phyloP scores from a whole-genome alignment of 352 stramenopile genomes.

The Phytophthora fragariae region DNA sequence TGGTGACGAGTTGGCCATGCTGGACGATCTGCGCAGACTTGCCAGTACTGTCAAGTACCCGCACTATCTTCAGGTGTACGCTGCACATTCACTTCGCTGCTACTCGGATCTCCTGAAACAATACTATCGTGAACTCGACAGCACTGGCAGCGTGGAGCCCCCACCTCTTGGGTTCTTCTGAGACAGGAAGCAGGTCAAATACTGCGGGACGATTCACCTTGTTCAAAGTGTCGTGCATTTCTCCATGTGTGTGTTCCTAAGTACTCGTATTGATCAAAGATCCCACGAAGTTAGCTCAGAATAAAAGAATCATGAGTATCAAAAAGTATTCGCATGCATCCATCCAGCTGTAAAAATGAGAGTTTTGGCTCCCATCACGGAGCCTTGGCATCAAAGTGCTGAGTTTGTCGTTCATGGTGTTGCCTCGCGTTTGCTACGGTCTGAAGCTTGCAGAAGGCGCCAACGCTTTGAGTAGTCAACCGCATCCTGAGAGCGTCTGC shows the following conservation, averaged over 20 bases:
- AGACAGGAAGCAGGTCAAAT: not conserved
- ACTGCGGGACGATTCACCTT: slow-evolving; percentile 5
- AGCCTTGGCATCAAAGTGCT: too few relatives aligned
- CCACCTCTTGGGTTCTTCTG: slow-evolving; percentile 64
- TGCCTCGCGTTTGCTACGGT: slow-evolving; percentile 10
- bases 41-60: slow-evolving; percentile 68
- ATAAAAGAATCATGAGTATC: not conserved
- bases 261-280: not conserved
- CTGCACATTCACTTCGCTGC: slow-evolving; percentile 56
- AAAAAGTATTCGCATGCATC: not conserved
- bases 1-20: slow-evolving; percentile 61
- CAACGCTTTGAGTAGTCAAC: slow-evolving; percentile 56
- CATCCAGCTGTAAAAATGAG: not conserved
- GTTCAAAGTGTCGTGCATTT: slow-evolving; percentile 4
- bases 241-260: not conserved
- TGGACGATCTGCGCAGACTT: slow-evolving; percentile 68
- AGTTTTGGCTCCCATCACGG: not conserved
- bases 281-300: not conserved
- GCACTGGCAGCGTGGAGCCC: slow-evolving; percentile 50
- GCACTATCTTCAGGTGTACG: slow-evolving; percentile 64
- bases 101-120: slow-evolving; percentile 75
- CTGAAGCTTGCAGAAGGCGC: slow-evolving; percentile 31
- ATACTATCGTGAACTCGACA: slow-evolving; percentile 69
- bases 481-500: slow-evolving; percentile 43
- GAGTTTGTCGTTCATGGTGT: slow-evolving; percentile 12